Evolutionary conservation across 768 basidiomycete species (phyloP).

Genomic region (Xerocomellus intermedius): DNA sequence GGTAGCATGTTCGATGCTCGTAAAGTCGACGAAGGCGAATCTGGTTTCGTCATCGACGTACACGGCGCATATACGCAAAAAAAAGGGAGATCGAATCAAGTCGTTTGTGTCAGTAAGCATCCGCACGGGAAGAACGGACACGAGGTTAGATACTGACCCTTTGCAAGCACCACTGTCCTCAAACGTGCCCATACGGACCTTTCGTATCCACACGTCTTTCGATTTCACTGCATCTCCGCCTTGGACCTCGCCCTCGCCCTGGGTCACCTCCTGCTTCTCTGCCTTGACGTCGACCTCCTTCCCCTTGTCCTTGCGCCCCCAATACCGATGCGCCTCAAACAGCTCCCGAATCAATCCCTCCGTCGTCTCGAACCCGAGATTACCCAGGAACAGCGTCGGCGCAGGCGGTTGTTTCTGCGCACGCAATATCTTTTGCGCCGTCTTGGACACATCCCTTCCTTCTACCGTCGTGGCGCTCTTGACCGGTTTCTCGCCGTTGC

Average conservation of each 20-base stretch:
- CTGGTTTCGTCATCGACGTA: conserved; percentile 38
- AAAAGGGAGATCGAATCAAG: neutral
- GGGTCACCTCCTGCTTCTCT: conserved; percentile 16
- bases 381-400: conserved; percentile 89
- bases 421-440: conserved; percentile 73
- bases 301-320: conserved; percentile 32
- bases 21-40: conserved; percentile 94
- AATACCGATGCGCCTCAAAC: conserved; percentile 58
- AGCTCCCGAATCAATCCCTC: conserved; percentile 70
- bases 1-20: conserved; percentile 74
- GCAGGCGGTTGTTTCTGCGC: conserved; percentile 81
- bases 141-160: conserved; percentile 59
- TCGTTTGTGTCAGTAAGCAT: neutral
- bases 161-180: conserved; percentile 95
- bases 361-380: conserved; percentile 88
- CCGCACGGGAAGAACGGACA: neutral
- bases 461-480: conserved; percentile 31
- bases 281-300: conserved; percentile 35
- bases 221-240: conserved; percentile 1
- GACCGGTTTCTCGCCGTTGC: conserved; percentile 15
- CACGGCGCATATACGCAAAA: neutral
- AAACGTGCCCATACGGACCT: conserved; percentile 92
- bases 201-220: conserved; percentile 61
- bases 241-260: neutral
- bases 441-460: conserved; percentile 49